Percentiles rank a stretch among this genome's conserved stretches.
phyloP scores from a whole-genome alignment of 2,329 filamentous ascomycete genomes.

The Claviceps paspali region DNA sequence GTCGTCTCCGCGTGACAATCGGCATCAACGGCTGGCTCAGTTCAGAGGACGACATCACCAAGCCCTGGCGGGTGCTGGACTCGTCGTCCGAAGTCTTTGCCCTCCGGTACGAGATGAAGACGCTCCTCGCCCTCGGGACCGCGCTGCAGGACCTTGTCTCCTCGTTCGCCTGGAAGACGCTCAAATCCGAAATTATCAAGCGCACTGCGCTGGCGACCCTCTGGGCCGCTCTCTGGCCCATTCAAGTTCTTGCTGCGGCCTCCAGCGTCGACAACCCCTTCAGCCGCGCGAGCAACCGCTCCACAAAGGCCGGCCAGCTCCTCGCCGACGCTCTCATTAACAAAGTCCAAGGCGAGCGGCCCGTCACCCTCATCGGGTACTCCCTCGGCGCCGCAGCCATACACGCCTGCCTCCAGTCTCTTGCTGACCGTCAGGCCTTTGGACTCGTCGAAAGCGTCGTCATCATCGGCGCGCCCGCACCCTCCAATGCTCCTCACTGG shows the following conservation, averaged over 20 bases:
- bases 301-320: constrained; percentile 65
- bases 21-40: constrained; percentile 80
- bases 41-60: constrained; percentile 56
- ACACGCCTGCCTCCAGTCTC: constrained; percentile 60
- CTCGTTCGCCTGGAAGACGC: constrained; percentile 58
- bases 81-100: constrained; percentile 62
- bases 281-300: constrained; percentile 57
- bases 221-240: constrained; percentile 54
- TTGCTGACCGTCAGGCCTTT: constrained; percentile 67
- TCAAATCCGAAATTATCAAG: constrained; percentile 61
- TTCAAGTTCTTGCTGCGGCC: constrained; percentile 50
- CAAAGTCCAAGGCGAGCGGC: constrained; percentile 65
- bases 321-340: constrained; percentile 74
- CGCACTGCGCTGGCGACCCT: constrained; percentile 54
- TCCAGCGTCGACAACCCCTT: constrained; percentile 70
- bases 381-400: constrained; percentile 71
- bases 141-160: constrained; percentile 57
- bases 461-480: constrained; percentile 66
- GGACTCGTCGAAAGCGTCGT: constrained; percentile 74
- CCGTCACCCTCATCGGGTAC: constrained; percentile 68
- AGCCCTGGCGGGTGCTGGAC: constrained; percentile 64
- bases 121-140: constrained; percentile 60
- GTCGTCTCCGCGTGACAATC: constrained; percentile 63
- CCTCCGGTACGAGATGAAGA: constrained; percentile 66
- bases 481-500: constrained; percentile 60